Percentiles rank a stretch among this genome's conserved stretches.
Evolutionary conservation across 2,329 filamentous ascomycete species (phyloP).

Genomic region (Fusarium pilosicola): DNA sequence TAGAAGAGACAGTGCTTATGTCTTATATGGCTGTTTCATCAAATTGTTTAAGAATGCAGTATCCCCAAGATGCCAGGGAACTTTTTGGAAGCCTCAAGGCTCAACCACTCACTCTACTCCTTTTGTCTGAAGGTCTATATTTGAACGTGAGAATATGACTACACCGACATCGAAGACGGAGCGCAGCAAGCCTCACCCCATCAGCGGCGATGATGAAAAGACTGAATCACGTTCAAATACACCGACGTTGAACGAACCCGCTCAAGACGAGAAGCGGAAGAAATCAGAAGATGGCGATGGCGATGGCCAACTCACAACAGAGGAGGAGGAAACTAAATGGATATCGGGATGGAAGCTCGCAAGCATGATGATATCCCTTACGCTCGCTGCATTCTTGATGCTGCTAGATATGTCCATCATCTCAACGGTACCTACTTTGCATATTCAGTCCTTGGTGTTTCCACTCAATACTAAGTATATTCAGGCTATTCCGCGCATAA

Average conservation of each 20-base stretch:
- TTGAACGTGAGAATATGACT: slow-evolving; percentile 4
- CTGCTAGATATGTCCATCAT: slow-evolving; percentile 65
- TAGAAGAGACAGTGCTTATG: slow-evolving; percentile 6
- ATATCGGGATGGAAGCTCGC: slow-evolving; percentile 47
- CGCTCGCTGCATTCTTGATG: slow-evolving; percentile 58
- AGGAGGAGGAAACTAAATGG: slow-evolving; percentile 26
- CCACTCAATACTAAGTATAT: not conserved
- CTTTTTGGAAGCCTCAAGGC: not conserved
- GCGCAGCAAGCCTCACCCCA: not conserved
- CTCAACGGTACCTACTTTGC: slow-evolving; percentile 53
- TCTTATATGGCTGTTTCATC: not conserved
- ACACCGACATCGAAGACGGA: not conserved
- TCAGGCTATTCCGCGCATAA: slow-evolving; percentile 61
- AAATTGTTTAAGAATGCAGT: slow-evolving; percentile 14
- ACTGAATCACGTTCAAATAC: slow-evolving; percentile 12
- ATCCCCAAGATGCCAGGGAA: slow-evolving; percentile 8
- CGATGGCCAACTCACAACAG: slow-evolving; percentile 1
- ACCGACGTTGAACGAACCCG: slow-evolving; percentile 34
- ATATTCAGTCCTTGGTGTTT: not conserved
- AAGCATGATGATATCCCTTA: slow-evolving; percentile 51
- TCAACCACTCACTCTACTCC: not conserved
- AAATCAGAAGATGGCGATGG: slow-evolving; percentile 13
- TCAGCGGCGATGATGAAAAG: slow-evolving; percentile 9
- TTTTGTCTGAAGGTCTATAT: not conserved
- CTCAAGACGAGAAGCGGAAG: slow-evolving; percentile 2